These are phyloP conservation scores for Penicillium salamii DNA, from an alignment of 495 filamentous ascomycete species.

Conservation along the genomic window DNA sequence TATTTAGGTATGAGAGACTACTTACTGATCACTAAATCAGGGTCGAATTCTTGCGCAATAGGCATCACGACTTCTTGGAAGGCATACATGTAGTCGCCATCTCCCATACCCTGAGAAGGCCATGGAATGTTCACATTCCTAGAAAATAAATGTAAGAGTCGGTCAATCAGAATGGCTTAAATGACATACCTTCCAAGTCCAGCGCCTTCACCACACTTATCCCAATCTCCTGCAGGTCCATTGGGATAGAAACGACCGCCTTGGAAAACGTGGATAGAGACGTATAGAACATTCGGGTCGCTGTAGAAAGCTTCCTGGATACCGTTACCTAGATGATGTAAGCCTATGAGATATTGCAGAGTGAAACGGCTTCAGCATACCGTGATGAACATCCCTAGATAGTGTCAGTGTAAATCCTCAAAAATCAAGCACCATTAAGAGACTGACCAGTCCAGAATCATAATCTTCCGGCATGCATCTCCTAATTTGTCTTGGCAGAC, in stretches of 20 bases:
- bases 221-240: constrained; percentile 67
- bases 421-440: neutral
- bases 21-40: constrained; percentile 83
- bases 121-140: constrained; percentile 97
- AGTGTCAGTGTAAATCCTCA: constrained; percentile 21
- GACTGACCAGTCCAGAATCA: constrained; percentile 94
- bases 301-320: constrained; percentile 96
- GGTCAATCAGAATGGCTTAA: neutral
- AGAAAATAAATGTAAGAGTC: neutral
- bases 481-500: constrained; percentile 77
- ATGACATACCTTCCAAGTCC: constrained; percentile 64
- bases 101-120: constrained; percentile 88
- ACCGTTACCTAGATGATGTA: constrained; percentile 68
- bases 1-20: neutral
- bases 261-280: constrained; percentile 89
- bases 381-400: constrained; percentile 61
- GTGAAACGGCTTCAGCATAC: constrained; percentile 26
- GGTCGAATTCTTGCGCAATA: constrained; percentile 86
- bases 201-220: constrained; percentile 68
- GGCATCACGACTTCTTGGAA: constrained; percentile 99
- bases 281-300: constrained; percentile 92
- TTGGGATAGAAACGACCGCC: constrained; percentile 85
- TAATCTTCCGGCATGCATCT: constrained; percentile 75
- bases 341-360: constrained; percentile 1
- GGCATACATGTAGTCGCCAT: constrained; percentile 93